These are phyloP conservation scores for Papilionanthe hybrid DNA, from an alignment of 116 monocot genomes.

Conservation along the genomic window DNA sequence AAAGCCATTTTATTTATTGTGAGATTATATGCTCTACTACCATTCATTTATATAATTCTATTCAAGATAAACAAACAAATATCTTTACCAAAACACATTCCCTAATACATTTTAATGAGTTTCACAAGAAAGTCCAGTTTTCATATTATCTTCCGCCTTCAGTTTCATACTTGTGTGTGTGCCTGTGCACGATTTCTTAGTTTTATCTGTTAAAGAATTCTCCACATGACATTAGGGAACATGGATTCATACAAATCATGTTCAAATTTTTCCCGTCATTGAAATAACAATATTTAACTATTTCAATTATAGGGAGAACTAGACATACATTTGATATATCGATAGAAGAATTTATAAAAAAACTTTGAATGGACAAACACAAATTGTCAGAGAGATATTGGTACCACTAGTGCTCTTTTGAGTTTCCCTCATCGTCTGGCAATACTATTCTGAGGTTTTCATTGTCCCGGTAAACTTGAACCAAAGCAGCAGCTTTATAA, in stretches of 20 bases:
- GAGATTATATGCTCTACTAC: too few species aligned
- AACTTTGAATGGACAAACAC: not conserved
- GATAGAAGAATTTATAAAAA: not conserved
- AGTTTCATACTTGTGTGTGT: too few species aligned
- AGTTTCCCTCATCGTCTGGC: constrained; percentile 44
- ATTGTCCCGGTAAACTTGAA: constrained; percentile 96
- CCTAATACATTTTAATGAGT: too few species aligned
- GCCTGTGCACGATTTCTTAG: too few species aligned
- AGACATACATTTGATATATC: not conserved
- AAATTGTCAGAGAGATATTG: not conserved
- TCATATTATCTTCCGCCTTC: too few species aligned
- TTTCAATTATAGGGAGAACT: not conserved
- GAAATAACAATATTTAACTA: not conserved
- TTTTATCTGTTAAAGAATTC: too few species aligned
- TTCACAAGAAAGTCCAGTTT: too few species aligned
- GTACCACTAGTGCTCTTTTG: constrained; percentile 6
- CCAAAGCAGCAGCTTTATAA: constrained; percentile 87
- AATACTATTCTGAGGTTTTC: constrained; percentile 57
- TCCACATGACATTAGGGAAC: too few species aligned
- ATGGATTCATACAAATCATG: not conserved
- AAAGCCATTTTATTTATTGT: too few species aligned
- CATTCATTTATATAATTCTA: too few species aligned
- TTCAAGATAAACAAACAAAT: too few species aligned
- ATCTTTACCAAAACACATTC: too few species aligned
- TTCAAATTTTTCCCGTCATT: not conserved